Conservation (phyloP, 768 basidiomycete genomes). For the Lactarius hengduanensis region DNA sequence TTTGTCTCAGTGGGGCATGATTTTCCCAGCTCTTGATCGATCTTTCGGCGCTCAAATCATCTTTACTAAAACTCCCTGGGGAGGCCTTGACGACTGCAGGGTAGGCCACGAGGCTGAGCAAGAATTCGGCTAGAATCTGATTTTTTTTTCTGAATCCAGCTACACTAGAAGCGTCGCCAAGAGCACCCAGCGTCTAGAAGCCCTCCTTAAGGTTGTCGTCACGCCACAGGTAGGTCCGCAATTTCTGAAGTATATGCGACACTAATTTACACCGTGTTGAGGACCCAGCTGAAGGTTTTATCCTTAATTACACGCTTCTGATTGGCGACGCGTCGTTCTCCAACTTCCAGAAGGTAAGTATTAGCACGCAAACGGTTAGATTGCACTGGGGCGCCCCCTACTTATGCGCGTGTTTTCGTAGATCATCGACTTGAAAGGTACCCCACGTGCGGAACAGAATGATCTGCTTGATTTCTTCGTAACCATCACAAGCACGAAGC, state of each 20-base stretch:
- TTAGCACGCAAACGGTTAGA: background rate
- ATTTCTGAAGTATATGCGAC: background rate
- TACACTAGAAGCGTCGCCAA: constrained; percentile 83
- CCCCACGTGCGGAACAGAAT: constrained; percentile 82
- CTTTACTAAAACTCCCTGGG: constrained; percentile 80
- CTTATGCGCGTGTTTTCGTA: constrained; percentile 34
- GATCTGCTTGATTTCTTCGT: constrained; percentile 89
- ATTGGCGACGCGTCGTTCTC: constrained; percentile 94
- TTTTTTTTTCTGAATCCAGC: constrained; percentile 40
- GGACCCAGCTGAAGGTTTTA: constrained; percentile 93
- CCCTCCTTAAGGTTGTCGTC: constrained; percentile 91
- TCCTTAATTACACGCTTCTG: constrained; percentile 91
- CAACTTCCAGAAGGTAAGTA: constrained; percentile 94
- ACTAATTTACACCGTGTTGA: constrained; percentile 35
- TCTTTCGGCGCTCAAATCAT: constrained; percentile 81
- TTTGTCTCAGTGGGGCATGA: constrained; percentile 21
- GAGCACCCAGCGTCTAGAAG: constrained; percentile 79
- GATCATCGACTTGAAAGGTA: constrained; percentile 95
- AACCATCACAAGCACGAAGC: constrained; percentile 88
- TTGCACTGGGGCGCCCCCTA: background rate
- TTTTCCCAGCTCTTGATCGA: constrained; percentile 76
- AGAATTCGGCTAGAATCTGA: constrained; percentile 7
- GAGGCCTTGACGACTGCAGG: constrained; percentile 56
- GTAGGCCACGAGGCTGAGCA: constrained; percentile 38
- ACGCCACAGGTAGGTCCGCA: constrained; percentile 85